Percentiles rank a stretch among this genome's conserved stretches.
Conservation (phyloP, 75 land plant genomes). For the Chamaecyparis obtusa region DNA sequence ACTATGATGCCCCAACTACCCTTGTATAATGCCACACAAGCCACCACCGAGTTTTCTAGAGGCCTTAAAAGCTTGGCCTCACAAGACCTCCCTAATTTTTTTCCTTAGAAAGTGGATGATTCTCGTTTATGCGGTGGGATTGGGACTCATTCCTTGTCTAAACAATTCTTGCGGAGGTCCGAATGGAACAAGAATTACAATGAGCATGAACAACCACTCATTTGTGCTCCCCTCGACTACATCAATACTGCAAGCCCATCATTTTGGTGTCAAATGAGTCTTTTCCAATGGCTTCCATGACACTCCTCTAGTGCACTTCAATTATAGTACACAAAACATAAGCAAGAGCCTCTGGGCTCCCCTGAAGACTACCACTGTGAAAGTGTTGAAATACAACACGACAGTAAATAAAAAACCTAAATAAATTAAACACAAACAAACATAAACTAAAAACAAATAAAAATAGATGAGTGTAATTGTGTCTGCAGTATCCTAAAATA, state of each 20-base stretch:
- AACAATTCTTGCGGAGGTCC: no score
- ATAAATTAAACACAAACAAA: no score
- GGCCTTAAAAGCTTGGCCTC: slow-evolving; percentile 41
- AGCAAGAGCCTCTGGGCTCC: slow-evolving; percentile 13
- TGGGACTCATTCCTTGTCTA: slow-evolving; percentile 36
- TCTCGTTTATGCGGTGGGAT: slow-evolving; percentile 60
- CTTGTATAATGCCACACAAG: slow-evolving; percentile 38
- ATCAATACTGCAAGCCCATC: no score
- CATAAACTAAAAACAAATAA: no score
- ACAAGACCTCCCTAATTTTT: slow-evolving; percentile 39
- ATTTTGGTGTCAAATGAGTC: no score
- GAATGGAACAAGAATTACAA: no score
- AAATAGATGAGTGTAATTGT: no score
- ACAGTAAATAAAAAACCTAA: no score
- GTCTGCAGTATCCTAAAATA: no score
- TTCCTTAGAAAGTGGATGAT: slow-evolving; percentile 50
- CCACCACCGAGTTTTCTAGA: slow-evolving; percentile 20
- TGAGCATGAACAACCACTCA: no score
- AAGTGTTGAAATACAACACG: slow-evolving; percentile 17
- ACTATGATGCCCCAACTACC: slow-evolving; percentile 33
- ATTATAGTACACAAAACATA: slow-evolving; percentile 48
- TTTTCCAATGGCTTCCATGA: no score
- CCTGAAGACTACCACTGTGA: slow-evolving; percentile 12
- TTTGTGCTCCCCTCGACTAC: no score
- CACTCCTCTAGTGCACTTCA: slow-evolving; percentile 34